Conservation (phyloP, 2,329 filamentous ascomycete species). For the Pyrenophora tritici-repentis region DNA sequence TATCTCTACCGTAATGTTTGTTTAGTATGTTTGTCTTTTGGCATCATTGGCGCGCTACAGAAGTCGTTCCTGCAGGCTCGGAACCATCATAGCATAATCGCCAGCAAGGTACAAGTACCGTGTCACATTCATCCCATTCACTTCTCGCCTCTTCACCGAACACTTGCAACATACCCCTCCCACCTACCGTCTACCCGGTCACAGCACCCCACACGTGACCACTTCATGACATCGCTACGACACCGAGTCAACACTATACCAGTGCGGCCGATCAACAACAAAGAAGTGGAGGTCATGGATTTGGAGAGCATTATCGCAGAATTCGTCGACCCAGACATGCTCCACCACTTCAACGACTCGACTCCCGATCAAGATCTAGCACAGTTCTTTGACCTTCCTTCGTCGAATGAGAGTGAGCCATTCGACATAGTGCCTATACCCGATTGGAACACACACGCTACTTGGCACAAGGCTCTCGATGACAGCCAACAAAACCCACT, state of each 20-base stretch:
- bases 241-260: slow-evolving; percentile 35
- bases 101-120: slow-evolving; percentile 32
- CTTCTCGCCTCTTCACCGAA: slow-evolving; percentile 21
- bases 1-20: slow-evolving; percentile 42
- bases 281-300: slow-evolving; percentile 60
- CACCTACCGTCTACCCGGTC: slow-evolving; percentile 28
- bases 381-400: slow-evolving; percentile 58
- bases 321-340: slow-evolving; percentile 63
- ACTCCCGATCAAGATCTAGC: slow-evolving; percentile 57
- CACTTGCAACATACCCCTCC: slow-evolving; percentile 7
- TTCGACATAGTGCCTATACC: slow-evolving; percentile 55
- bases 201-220: slow-evolving; percentile 26
- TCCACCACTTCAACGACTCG: slow-evolving; percentile 52
- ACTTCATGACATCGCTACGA: slow-evolving; percentile 34
- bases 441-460: slow-evolving; percentile 55
- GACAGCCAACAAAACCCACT: slow-evolving; percentile 57
- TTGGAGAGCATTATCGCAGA: slow-evolving; percentile 67
- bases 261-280: slow-evolving; percentile 56
- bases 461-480: slow-evolving; percentile 61
- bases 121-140: slow-evolving; percentile 21
- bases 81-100: slow-evolving; percentile 14
- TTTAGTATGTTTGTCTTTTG: slow-evolving; percentile 42
- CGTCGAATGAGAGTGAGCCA: slow-evolving; percentile 57
- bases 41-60: slow-evolving; percentile 36
- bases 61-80: slow-evolving; percentile 33